Base-by-base conservation (phyloP, 768 basidiomycete genomes). In the Mycena filopes region DNA sequence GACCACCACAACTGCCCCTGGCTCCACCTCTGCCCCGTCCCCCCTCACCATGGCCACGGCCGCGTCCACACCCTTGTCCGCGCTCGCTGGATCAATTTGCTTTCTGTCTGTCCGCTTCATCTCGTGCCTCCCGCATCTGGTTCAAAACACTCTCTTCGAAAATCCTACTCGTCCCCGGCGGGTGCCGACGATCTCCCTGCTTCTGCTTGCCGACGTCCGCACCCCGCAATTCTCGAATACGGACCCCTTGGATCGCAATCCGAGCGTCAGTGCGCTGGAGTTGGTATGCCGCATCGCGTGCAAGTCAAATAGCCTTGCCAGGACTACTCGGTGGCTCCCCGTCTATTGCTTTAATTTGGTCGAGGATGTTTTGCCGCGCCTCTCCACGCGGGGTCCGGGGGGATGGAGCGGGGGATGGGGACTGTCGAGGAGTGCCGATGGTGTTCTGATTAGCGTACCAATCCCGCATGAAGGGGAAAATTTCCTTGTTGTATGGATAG, bases 181-280 rank as follows among this genome's bases (percentile, higher is more conserved):
- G 60, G n/a, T 31, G 12, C n/a, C 51, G 60, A 16, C 43, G 28
- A 31, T 62, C 51, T 2, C 46, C 53, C 16, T 31, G 26, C 15
- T 54, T 55, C 10, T 62, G 26, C 38, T 51, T 36, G 1, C 50
- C 42, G n/a, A 9, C 21, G 6, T 33, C 47, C 8, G 50, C 43
- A 33, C 2, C 25, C 42, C 55, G 60, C 12, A 62, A 29, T 28
- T 62, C 60, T 2, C 60, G 51, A 12, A 62, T 62, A 4, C 60
- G 41, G 10, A 25, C 51, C 1, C 12, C 15, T 15, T 62, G 60
- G 10, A 62, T 38, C 4, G 51, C 51, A n/a, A 55, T 21, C 7
- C 60, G 51, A 3, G 60, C 31, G 15, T 62, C 31, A 3, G 60
- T 26, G 8, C 45, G 40, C 26, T 42, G 20, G 1, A 62, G 21